A percentile compares a stretch with the other conserved stretches of the same genome.
phyloP scores from a whole-genome alignment of 2,329 filamentous ascomycete genomes.

The Zalaria sp. region DNA sequence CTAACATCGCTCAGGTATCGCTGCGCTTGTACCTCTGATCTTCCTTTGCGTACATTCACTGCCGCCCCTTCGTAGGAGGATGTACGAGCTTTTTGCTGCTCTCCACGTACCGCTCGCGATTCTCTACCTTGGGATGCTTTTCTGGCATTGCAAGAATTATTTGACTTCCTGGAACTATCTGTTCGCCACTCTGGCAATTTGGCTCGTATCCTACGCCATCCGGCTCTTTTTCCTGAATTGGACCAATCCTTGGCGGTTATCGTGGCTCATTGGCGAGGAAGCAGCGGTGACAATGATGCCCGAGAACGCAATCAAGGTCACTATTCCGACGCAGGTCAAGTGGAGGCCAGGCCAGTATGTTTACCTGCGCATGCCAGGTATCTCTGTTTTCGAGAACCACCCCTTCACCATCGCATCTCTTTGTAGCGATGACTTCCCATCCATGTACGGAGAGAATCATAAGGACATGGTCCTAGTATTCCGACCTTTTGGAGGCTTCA shows the following conservation, averaged over 20 bases:
- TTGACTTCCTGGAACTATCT: constrained; percentile 84
- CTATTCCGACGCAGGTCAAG: constrained; percentile 79
- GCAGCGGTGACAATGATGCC: constrained; percentile 79
- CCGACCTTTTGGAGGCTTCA: constrained; percentile 83
- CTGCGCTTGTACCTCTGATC: constrained; percentile 64
- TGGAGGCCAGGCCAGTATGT: constrained; percentile 94
- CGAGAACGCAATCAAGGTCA: constrained; percentile 91
- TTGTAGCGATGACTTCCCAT: constrained; percentile 86
- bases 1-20: constrained; percentile 27
- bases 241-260: constrained; percentile 62
- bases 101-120: constrained; percentile 73
- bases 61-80: constrained; percentile 57
- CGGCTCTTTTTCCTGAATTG: constrained; percentile 83
- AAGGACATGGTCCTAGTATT: constrained; percentile 85
- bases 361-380: constrained; percentile 85
- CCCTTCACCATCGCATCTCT: constrained; percentile 90
- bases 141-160: constrained; percentile 94
- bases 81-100: constrained; percentile 76
- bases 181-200: constrained; percentile 66
- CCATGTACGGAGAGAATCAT: constrained; percentile 76
- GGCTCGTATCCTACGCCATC: constrained; percentile 57
- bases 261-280: constrained; percentile 82
- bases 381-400: constrained; percentile 83
- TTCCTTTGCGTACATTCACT: constrained; percentile 80
- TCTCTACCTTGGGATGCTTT: constrained; percentile 68